phyloP scores from a whole-genome alignment of 139 green algal species.

The Asterochloris sp. region DNA sequence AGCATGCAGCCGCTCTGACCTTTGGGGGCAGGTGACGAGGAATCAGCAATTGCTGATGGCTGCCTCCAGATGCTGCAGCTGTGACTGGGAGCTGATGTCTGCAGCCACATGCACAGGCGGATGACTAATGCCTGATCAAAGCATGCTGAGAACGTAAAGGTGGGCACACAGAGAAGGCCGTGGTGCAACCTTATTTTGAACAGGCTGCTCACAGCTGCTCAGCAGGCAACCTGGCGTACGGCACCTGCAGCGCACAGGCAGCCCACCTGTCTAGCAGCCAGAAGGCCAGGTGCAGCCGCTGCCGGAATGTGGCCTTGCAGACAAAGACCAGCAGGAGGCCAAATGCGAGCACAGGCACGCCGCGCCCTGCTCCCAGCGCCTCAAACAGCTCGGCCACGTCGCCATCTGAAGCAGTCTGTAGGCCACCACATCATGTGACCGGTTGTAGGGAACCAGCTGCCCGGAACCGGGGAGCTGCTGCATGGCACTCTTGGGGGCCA shows the following conservation, averaged over 20 bases:
- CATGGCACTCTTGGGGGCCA: too few relatives aligned
- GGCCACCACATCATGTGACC: background rate
- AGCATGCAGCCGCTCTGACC: background rate
- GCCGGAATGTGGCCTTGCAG: constrained; percentile 2
- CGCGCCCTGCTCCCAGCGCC: background rate
- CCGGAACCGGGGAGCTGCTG: background rate
- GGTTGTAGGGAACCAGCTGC: background rate
- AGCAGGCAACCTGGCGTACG: too few relatives aligned
- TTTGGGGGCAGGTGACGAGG: background rate
- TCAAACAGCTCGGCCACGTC: constrained; percentile 1
- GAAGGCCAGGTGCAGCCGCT: background rate
- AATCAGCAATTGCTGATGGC: too few relatives aligned
- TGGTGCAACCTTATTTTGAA: background rate
- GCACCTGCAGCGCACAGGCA: too few relatives aligned
- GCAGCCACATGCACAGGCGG: too few relatives aligned
- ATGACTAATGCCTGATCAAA: background rate
- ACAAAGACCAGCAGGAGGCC: constrained; percentile 5
- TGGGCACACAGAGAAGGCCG: background rate
- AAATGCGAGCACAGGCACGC: background rate
- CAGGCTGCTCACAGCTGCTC: background rate
- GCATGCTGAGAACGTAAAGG: background rate
- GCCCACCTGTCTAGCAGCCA: constrained; percentile 14
- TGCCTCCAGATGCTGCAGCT: too few relatives aligned
- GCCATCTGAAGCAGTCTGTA: background rate
- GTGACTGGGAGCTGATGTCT: too few relatives aligned